Base-by-base conservation (phyloP, 208 protist genomes). In the Lotmaria passim region DNA sequence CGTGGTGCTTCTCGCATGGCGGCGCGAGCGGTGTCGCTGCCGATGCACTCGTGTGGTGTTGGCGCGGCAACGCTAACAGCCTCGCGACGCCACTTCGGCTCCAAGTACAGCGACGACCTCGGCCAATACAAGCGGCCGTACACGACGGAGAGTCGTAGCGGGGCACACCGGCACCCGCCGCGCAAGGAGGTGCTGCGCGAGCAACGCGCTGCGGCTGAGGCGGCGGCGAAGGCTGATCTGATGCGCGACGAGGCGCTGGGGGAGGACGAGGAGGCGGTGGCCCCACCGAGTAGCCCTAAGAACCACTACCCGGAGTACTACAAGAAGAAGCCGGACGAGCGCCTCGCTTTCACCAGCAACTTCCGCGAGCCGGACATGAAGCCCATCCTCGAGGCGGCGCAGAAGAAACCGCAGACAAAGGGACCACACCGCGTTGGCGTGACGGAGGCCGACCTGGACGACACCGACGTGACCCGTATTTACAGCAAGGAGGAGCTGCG, bases 401-500 rank as follows among this genome's bases (percentile, higher is more conserved):
- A 26, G 15, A 68, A 3, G 53, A 33, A 56, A 47, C 15, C 44
- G 31, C 33, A 7, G 34, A 59, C 39, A 30, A 47, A 21, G 23
- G 8, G n/a, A 47, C 15, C 51, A 15, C 31, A 28, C 51, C 64
- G 41, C 48, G 31, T 19, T 4, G n/a, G 43, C 4, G 44, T 38
- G 31, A 0, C 64, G 15, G 61, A 21, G 1, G 28, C 65, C 11
- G 64, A 72, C 41, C 75, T 79, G 8, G 73, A 81, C 36, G 84
- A 82, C 38, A 81, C 76, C 52, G 82, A 90, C 47, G 82, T 90
- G 36, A 91, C 85, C 26, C 67, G 75, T 41, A 87, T 91, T n/a
- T 91, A 93, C 77, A 88, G 72, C 68, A 69, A 56, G 57, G 81
- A 90, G 39, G 88, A 91, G 72, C 74, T 93, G 53, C 59, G 59